Conservation (phyloP, 2,329 filamentous ascomycete species). For the Phialophora verrucosa region DNA sequence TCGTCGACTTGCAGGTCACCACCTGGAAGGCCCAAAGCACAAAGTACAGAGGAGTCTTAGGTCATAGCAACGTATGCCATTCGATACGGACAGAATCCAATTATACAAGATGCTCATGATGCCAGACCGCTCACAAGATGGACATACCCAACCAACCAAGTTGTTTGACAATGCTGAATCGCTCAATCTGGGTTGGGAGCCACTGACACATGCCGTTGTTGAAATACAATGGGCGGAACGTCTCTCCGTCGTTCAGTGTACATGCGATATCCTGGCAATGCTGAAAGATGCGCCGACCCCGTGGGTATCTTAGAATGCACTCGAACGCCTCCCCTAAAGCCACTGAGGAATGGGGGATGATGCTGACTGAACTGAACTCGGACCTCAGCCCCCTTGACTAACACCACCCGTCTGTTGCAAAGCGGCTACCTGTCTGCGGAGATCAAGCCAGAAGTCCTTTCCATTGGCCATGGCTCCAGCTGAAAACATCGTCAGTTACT, state of each 20-base stretch:
- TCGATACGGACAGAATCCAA: neutral
- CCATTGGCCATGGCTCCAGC: conserved; percentile 56
- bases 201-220: conserved; percentile 7
- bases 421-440: conserved; percentile 54
- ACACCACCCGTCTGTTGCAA: conserved; percentile 45
- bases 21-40: neutral
- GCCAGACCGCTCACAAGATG: neutral
- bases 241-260: neutral
- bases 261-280: conserved; percentile 23
- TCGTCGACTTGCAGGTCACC: neutral
- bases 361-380: neutral
- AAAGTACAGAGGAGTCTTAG: neutral
- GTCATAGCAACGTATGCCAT: neutral
- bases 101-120: neutral
- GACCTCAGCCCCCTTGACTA: conserved; percentile 37
- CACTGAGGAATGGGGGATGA: conserved; percentile 27
- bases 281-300: conserved; percentile 28
- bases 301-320: conserved; percentile 31
- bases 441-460: conserved; percentile 57
- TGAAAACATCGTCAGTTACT: conserved; percentile 37
- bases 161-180: conserved; percentile 15
- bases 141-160: conserved; percentile 11
- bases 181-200: conserved; percentile 10
- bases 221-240: conserved; percentile 2
- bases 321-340: conserved; percentile 29